Base-by-base conservation (phyloP, 352 stramenopile species). In the Albugo laibachii region DNA sequence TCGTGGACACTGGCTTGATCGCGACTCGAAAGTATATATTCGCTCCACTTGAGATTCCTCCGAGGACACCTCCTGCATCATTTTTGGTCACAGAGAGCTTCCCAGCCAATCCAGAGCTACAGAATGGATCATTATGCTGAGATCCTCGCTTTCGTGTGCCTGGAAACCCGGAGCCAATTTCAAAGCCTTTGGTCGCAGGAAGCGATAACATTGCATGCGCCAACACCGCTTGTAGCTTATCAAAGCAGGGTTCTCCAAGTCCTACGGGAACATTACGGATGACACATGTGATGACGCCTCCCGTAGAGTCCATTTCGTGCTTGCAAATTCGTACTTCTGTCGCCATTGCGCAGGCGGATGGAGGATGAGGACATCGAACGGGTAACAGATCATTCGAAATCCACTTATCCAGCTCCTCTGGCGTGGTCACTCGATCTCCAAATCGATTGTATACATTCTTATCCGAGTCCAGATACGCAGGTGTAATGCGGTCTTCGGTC, bases 1-100 rank as follows among this genome's bases (percentile, higher is more conserved):
- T 98, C 14, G 95, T 99, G 37, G 92, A 98, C 38, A 97, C 97
- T 15, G 95, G 88, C 69, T 99, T 99, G 63, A 99, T 96, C n/a
- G 94, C 94, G 45, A 99, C 94, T 56, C 92, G 81, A 56, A 99
- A 89, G 49, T 98, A 95, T 56, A 99, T 97, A 59, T 96, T 93
- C 41, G 96, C 93, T 50, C 95, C 95, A 58, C 95, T 98, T 44
- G 91, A 96, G 55, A 99, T 98, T 52, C 95, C 95, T 37, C 95
- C 95, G 50, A 98, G 83, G 53, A 98, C 95, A 46, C 95, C 95
- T 34, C 95, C 79, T 13, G 76, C 79, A 41, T 89, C 71, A 58
- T 92, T 92, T 63, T 89, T 89, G 48, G 69, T 82, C 47, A 89
- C 72, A 36, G 62, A 65, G 2, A 92, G 58, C 20, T 82, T 59